Percentiles rank a stretch among this genome's conserved stretches.
Conservation (phyloP, 1,284 basidiomycete species). For the Heliocybe sulcata region DNA sequence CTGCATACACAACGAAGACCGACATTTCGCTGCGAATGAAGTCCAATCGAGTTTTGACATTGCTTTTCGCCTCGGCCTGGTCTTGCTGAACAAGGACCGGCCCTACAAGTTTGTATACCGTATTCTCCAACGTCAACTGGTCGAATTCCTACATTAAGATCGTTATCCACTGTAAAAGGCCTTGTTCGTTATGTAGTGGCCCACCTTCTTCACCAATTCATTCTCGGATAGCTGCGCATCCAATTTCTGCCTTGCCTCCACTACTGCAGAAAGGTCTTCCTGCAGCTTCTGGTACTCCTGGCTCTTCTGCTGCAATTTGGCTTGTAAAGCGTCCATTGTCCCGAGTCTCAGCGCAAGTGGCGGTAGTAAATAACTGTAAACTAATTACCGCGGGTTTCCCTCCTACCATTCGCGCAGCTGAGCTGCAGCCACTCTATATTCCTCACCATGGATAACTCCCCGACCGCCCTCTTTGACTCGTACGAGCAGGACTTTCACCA, state of each 20-base stretch:
- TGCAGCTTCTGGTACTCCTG: conserved; percentile 77
- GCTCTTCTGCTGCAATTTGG: background rate
- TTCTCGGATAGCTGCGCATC: conserved; percentile 92
- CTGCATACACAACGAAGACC: conserved; percentile 21
- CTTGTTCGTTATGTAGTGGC: background rate
- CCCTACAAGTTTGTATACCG: conserved; percentile 89
- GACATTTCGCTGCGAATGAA: conserved; percentile 91
- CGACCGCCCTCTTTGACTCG: conserved; percentile 73
- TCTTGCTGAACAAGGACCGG: conserved; percentile 92
- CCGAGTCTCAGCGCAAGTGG: background rate
- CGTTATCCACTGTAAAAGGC: background rate
- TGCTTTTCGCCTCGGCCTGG: conserved; percentile 78
- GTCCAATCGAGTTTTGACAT: conserved; percentile 88
- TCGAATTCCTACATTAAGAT: conserved; percentile 66
- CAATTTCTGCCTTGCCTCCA: conserved; percentile 77
- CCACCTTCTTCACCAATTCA: conserved; percentile 82
- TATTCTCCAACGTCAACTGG: conserved; percentile 70
- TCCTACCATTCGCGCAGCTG: background rate
- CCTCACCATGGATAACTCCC: conserved; percentile 66
- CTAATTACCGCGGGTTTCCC: background rate
- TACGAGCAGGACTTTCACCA: conserved; percentile 79
- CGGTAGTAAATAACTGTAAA: background rate
- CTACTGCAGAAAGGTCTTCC: conserved; percentile 57
- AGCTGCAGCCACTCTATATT: background rate
- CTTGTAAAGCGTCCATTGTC: background rate